phyloP scores from a whole-genome alignment of 371 early-diverging fungal genomes.

The Mortierella sp. region DNA sequence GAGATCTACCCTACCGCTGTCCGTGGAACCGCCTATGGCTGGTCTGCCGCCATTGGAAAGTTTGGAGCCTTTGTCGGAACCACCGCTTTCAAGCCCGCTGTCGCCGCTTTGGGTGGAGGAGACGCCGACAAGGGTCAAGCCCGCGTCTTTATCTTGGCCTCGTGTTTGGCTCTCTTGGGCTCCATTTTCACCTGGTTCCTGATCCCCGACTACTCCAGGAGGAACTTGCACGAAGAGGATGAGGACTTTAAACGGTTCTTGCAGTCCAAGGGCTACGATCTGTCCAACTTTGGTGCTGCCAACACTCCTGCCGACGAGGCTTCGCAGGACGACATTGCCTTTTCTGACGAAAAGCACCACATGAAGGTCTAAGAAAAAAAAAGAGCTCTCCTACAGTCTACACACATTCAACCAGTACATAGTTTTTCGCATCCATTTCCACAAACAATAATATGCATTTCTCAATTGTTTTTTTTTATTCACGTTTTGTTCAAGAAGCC shows the following conservation, averaged over 20 bases:
- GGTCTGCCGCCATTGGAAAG: conserved; percentile 68
- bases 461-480: not conserved
- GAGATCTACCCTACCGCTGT: conserved; percentile 70
- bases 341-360: conserved; percentile 16
- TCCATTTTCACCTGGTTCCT: conserved; percentile 58
- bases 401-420: conserved; percentile 2
- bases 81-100: conserved; percentile 60
- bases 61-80: conserved; percentile 66
- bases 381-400: not conserved
- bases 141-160: conserved; percentile 63
- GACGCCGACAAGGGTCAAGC: conserved; percentile 56
- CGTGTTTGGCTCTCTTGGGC: conserved; percentile 61
- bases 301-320: not conserved
- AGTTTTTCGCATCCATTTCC: not conserved
- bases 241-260: conserved; percentile 63
- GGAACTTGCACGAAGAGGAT: conserved; percentile 64
- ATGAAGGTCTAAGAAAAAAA: not conserved
- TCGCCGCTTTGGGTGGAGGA: conserved; percentile 51
- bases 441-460: not conserved
- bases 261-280: conserved; percentile 64
- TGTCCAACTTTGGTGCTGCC: conserved; percentile 53
- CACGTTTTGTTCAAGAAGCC: not conserved
- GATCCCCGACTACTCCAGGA: conserved; percentile 56
- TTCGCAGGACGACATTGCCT: not conserved
- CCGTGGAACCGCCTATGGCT: conserved; percentile 69